Base-by-base conservation (phyloP, 331 rosid genomes). In the Rhamnella rubrinervis region DNA sequence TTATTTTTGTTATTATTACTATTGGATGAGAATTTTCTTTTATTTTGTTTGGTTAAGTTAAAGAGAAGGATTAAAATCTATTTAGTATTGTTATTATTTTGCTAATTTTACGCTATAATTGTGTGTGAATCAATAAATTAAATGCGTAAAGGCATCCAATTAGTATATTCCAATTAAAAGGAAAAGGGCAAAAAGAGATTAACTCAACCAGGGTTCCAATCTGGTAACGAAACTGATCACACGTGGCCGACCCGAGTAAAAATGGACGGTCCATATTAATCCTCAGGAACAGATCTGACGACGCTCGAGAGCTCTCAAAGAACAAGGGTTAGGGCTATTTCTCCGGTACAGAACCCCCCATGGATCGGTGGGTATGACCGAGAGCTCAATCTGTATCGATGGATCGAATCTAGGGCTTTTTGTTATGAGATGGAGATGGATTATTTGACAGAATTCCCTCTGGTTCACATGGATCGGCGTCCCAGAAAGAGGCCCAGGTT, bases 401-500 rank as follows among this genome's bases (percentile, higher is more conserved):
- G 72, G 37, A 72, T 53, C 21, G 15, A 61, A 56, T 65, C 58
- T 65, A 68, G 70, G 66, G 76, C 44, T 74, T 16, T 75, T 71
- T 28, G 61, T 13, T 4, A 49, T 73, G 63, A 39, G 64, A 80
- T 73, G 77, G 78, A 84, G 77, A 87, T 82, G 86, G 84, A 87
- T 14, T 84, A 78, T 40, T 61, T 73, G 59, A 63, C 83, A 16
- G 86, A 75, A 46, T 87, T 84, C 69, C 78, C 85, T 58, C 75
- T 72, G 38, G 59, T 78, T 67, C 80, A 73, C 19, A 73, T 80
- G 71, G 89, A 84, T 84, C 86, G 74, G 28, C 89, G 86, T 60
- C 92, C 87, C 28, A 73, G 86, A 47, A 87, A 87, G 76, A 82
- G 80, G 65, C 67, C 89, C 19, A 80, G 82, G 73, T 78, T 87